phyloP scores from a whole-genome alignment of 352 stramenopile species.

The Pythium sukuiense region DNA sequence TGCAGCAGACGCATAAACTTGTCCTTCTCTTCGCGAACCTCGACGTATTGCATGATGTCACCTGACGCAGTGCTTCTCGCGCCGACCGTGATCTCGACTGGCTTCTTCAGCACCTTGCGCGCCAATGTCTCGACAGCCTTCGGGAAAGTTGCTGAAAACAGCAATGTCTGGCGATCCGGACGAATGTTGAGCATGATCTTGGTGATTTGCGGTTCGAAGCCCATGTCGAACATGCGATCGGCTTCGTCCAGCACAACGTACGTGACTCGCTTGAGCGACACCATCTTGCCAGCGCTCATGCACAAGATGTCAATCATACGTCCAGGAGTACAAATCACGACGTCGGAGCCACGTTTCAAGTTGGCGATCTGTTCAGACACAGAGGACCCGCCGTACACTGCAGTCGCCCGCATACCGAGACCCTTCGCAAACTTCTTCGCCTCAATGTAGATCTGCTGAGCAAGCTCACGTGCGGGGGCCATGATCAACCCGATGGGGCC shows the following conservation, averaged over 20 bases:
- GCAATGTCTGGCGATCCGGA: slow-evolving; percentile 89
- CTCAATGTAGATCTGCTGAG: slow-evolving; percentile 98
- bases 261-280: slow-evolving; percentile 51
- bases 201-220: slow-evolving; percentile 73
- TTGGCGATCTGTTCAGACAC: slow-evolving; percentile 99
- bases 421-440: slow-evolving; percentile 93
- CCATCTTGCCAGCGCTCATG: slow-evolving; percentile 96
- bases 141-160: slow-evolving; percentile 99
- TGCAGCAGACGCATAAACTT: slow-evolving; percentile 99
- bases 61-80: slow-evolving; percentile 95
- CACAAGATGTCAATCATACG: slow-evolving; percentile 99
- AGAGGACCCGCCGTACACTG: slow-evolving; percentile 93
- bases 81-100: slow-evolving; percentile 97
- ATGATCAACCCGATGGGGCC: slow-evolving; percentile 98
- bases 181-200: slow-evolving; percentile 95
- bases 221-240: slow-evolving; percentile 91
- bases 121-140: slow-evolving; percentile 90
- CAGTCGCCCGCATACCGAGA: slow-evolving; percentile 90
- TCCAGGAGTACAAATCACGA: slow-evolving; percentile 98
- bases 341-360: slow-evolving; percentile 97
- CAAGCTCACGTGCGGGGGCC: slow-evolving; percentile 97
- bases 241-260: slow-evolving; percentile 85
- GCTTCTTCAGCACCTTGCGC: slow-evolving; percentile 91
- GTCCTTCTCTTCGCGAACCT: slow-evolving; percentile 98
- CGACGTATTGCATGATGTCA: slow-evolving; percentile 97